Percentiles rank a stretch among this genome's conserved stretches.
These are phyloP conservation scores for Colletotrichum brevisporum DNA, from an alignment of 2,329 filamentous ascomycete genomes.

Conservation along the genomic window DNA sequence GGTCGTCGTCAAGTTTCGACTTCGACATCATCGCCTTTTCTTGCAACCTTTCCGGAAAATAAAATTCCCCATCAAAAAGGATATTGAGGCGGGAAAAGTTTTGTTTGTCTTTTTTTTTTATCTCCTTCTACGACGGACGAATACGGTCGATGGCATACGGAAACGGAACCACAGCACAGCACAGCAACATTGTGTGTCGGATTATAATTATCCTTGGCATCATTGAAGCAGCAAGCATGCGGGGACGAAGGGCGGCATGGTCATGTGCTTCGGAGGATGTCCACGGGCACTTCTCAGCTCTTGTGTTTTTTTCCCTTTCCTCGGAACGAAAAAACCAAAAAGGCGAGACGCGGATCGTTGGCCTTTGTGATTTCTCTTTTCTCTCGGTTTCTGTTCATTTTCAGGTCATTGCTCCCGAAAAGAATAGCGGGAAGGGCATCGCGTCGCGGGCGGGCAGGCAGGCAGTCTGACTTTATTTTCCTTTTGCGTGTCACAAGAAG, in stretches of 20 bases:
- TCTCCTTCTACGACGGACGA: conserved; percentile 14
- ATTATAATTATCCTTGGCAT: conserved; percentile 33
- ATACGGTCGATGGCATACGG: conserved; percentile 29
- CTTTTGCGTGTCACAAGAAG: conserved; percentile 10
- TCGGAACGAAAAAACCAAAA: conserved; percentile 15
- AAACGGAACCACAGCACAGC: conserved; percentile 32
- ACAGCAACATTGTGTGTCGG: conserved; percentile 29
- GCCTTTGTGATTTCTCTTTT: conserved; percentile 32
- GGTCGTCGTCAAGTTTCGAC: conserved; percentile 14
- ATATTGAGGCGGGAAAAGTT: conserved; percentile 25
- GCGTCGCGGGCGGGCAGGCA: conserved; percentile 36
- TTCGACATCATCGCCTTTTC: conserved; percentile 9
- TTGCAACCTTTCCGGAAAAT: conserved; percentile 29
- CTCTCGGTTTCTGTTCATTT: conserved; percentile 20
- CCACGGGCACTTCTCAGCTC: conserved; percentile 5
- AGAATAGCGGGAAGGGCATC: conserved; percentile 36
- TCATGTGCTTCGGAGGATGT: conserved; percentile 26
- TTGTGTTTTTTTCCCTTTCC: conserved; percentile 6
- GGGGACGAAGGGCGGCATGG: conserved; percentile 20
- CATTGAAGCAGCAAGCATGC: conserved; percentile 23
- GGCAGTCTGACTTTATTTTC: conserved; percentile 12
- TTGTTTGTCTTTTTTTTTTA: conserved; percentile 18
- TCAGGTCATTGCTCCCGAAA: conserved; percentile 29
- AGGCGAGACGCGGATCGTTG: conserved; percentile 12
- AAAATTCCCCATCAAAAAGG: conserved; percentile 37